Conservation (phyloP, 495 filamentous ascomycete species). For the Extremus antarcticus region DNA sequence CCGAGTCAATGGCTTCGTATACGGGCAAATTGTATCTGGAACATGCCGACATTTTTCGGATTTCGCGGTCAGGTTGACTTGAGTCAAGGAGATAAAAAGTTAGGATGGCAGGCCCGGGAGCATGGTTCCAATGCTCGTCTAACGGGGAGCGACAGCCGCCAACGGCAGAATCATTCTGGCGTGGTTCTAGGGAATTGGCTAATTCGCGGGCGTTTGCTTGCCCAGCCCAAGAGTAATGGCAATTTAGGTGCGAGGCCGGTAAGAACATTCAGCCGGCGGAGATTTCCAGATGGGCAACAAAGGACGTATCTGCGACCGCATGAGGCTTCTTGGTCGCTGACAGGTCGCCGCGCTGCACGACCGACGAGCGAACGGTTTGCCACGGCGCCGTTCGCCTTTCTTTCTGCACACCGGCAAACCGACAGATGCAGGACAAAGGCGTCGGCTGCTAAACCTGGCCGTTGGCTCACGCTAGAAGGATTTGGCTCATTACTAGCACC, state of each 20-base stretch:
- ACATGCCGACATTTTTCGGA: not conserved
- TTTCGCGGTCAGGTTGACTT: not conserved
- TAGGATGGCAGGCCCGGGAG: not conserved
- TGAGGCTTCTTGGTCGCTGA: too few relatives aligned
- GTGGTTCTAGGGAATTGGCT: not conserved
- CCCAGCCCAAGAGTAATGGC: not conserved
- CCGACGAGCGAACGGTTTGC: not conserved
- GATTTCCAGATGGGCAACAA: not conserved
- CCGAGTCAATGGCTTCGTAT: not conserved
- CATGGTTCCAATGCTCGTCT: not conserved
- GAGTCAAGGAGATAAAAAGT: not conserved
- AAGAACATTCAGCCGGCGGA: not conserved
- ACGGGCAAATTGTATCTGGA: not conserved
- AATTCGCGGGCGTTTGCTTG: not conserved
- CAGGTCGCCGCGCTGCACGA: not conserved
- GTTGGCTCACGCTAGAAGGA: not conserved
- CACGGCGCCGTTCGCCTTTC: too few relatives aligned
- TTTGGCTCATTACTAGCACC: too few relatives aligned
- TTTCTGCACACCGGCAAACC: not conserved
- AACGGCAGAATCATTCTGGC: not conserved
- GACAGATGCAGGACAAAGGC: not conserved
- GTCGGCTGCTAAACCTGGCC: not conserved
- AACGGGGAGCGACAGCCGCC: not conserved
- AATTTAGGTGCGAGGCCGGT: not conserved
- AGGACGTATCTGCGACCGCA: too few relatives aligned